phyloP scores from a whole-genome alignment of 2,329 filamentous ascomycete species.

The Cordyceps fumosorosea region DNA sequence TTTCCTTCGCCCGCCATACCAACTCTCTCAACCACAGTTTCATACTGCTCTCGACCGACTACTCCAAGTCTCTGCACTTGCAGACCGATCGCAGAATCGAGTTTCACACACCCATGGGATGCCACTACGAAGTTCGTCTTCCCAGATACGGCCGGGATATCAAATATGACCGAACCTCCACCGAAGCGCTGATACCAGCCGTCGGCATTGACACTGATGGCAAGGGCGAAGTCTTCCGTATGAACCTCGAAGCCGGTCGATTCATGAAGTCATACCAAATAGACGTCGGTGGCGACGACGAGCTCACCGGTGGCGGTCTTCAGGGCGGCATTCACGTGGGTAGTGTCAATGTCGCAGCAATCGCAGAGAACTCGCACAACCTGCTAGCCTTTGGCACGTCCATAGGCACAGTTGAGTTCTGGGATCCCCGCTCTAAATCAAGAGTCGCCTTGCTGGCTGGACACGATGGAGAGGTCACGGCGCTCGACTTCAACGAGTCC shows the following conservation, averaged over 20 bases:
- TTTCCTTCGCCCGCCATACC: slow-evolving; percentile 92
- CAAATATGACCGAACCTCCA: slow-evolving; percentile 71
- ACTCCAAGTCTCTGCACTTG: slow-evolving; percentile 88
- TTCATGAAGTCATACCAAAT: slow-evolving; percentile 94
- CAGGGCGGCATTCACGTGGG: slow-evolving; percentile 84
- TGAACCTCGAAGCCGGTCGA: slow-evolving; percentile 85
- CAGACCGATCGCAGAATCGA: slow-evolving; percentile 88
- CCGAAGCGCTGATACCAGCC: slow-evolving; percentile 80
- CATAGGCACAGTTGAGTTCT: slow-evolving; percentile 93
- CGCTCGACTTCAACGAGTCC: slow-evolving; percentile 76
- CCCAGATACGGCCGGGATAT: slow-evolving; percentile 90
- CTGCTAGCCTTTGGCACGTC: slow-evolving; percentile 90
- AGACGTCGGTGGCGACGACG: slow-evolving; percentile 80
- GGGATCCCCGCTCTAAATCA: slow-evolving; percentile 81
- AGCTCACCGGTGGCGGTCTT: slow-evolving; percentile 62
- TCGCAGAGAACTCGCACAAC: slow-evolving; percentile 85
- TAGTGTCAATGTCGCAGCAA: slow-evolving; percentile 77
- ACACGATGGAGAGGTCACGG: slow-evolving; percentile 70
- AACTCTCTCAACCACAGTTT: slow-evolving; percentile 89
- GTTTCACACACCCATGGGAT: slow-evolving; percentile 83
- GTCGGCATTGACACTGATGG: slow-evolving; percentile 83
- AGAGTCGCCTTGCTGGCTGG: slow-evolving; percentile 70
- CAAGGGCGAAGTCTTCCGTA: slow-evolving; percentile 82
- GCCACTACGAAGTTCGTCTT: slow-evolving; percentile 83
- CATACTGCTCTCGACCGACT: slow-evolving; percentile 79